Evolutionary conservation across 176 grass and related monocot genomes (phyloP), one percentile per base, ranked within the genome.

Genomic region (Calamus simplicifolius): DNA sequence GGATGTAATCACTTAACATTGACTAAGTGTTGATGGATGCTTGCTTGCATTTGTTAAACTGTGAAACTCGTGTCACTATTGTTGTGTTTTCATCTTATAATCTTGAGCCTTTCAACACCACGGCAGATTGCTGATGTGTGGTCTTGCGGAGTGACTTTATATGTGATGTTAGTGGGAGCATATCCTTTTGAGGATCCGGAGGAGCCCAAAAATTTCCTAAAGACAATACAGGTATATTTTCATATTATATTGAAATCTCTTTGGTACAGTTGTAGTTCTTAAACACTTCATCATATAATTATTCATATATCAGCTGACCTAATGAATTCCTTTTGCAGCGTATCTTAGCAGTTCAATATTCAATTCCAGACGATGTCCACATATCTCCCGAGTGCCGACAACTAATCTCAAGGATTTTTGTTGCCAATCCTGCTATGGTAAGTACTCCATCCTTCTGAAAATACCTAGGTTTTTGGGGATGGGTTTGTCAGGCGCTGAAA

Each of bases 111-210:
- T 43, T 43, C 3, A 43, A 43, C 35, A 43, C 35, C 35, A 43
- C 8, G 73, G 80, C 68, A 90, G 90, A 89, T 95, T 71, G 90
- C 90, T 61, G 84, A 88, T 67, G 84, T 85, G 16, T 88, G 89
- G 89, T 95, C 90, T 4, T 95, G 90, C 5, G 90, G 90, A 49
- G 90, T 90, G 54, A 95, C 90, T 0, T 80, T 95, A 5, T 95
- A 95, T 67, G 90, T 95, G 64, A 95, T 95, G 90, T 80, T 95
- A 50, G 86, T 95, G 16, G 90, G 90, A 54, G 90, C 90, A 35
- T 95, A 95, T 72, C 90, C 90, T 67, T 95, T 95, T 30, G 90
- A 95, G 68, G 90, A 95, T 50, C 86, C 90, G 2, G 90, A 95
- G 5, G 80, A 95, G 50, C 89, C 80, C 1, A 95, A 95, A 54